Percentiles rank a stretch among this genome's conserved stretches.
phyloP scores from a whole-genome alignment of 768 basidiomycete genomes.

The Mycena rebaudengoi region DNA sequence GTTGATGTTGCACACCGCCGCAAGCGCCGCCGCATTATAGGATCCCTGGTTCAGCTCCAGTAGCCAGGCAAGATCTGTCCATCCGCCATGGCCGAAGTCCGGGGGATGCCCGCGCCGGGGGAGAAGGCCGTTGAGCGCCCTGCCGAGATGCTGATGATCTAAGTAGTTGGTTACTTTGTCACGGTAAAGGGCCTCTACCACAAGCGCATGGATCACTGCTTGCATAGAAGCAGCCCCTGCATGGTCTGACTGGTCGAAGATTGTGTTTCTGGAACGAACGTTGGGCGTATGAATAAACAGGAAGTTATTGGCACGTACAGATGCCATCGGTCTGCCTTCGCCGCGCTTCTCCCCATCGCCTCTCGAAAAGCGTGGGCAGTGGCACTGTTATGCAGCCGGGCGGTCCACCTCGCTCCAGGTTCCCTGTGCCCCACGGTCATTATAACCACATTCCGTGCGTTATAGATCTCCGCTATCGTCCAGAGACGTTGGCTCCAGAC shows the following conservation, averaged over 20 bases:
- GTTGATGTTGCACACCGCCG: slow-evolving; percentile 30
- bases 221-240: slow-evolving; percentile 29
- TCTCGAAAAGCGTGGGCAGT: neutral
- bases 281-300: neutral
- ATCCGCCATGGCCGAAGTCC: slow-evolving; percentile 25
- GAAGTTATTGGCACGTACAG: neutral
- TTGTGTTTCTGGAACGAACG: slow-evolving; percentile 5
- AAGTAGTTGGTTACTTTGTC: slow-evolving; percentile 19
- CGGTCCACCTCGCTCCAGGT: neutral
- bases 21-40: slow-evolving; percentile 32
- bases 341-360: neutral
- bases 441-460: neutral
- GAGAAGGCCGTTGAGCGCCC: slow-evolving; percentile 32
- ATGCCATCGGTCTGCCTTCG: neutral
- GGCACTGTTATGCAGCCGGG: neutral
- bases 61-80: slow-evolving; percentile 35
- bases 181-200: slow-evolving; percentile 30
- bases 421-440: neutral
- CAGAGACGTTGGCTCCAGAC: neutral
- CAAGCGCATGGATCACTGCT: slow-evolving; percentile 31
- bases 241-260: slow-evolving; percentile 31
- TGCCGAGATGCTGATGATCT: slow-evolving; percentile 28
- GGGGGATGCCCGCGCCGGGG: slow-evolving; percentile 23
- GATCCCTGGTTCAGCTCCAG: slow-evolving; percentile 33
- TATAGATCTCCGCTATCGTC: neutral